phyloP scores from a whole-genome alignment of 2,329 filamentous ascomycete genomes.

The Diaporthe sp. region DNA sequence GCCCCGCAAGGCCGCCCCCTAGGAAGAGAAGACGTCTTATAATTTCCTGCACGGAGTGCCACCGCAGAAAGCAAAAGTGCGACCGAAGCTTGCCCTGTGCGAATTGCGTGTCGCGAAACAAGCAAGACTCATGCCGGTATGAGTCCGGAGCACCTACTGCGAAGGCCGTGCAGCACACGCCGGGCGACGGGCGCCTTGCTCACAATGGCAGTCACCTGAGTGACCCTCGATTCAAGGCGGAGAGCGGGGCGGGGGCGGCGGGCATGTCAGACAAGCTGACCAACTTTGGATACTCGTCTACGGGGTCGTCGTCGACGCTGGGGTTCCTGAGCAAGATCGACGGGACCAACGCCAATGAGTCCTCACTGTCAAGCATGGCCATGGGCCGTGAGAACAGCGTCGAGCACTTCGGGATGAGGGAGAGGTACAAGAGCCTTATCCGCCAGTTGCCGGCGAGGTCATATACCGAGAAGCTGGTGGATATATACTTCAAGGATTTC shows the following conservation, averaged over 20 bases:
- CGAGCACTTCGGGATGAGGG: conserved; percentile 60
- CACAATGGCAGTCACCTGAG: not conserved
- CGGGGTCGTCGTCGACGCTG: conserved; percentile 63
- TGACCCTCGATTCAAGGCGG: conserved; percentile 12
- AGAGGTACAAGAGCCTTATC: conserved; percentile 71
- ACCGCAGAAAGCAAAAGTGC: conserved; percentile 76
- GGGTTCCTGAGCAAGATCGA: conserved; percentile 70
- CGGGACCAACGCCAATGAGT: conserved; percentile 50
- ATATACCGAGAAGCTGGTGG: conserved; percentile 68
- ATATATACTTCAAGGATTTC: conserved; percentile 69
- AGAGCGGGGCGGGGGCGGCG: conserved; percentile 49
- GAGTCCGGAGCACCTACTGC: conserved; percentile 64
- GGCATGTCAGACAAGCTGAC: conserved; percentile 59
- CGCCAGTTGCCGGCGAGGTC: conserved; percentile 69
- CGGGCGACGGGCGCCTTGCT: conserved; percentile 31
- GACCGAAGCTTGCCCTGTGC: conserved; percentile 72
- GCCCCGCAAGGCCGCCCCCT: conserved; percentile 54
- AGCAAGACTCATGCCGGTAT: conserved; percentile 69
- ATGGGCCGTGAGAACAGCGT: conserved; percentile 51
- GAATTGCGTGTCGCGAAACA: conserved; percentile 71
- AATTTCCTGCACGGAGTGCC: conserved; percentile 75
- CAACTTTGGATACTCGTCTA: conserved; percentile 69
- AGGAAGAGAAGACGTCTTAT: conserved; percentile 72
- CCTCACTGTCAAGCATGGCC: conserved; percentile 48
- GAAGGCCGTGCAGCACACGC: conserved; percentile 48